Base-by-base conservation (phyloP, 176 grass and related monocot species). In the Puccinellia tenuiflora region DNA sequence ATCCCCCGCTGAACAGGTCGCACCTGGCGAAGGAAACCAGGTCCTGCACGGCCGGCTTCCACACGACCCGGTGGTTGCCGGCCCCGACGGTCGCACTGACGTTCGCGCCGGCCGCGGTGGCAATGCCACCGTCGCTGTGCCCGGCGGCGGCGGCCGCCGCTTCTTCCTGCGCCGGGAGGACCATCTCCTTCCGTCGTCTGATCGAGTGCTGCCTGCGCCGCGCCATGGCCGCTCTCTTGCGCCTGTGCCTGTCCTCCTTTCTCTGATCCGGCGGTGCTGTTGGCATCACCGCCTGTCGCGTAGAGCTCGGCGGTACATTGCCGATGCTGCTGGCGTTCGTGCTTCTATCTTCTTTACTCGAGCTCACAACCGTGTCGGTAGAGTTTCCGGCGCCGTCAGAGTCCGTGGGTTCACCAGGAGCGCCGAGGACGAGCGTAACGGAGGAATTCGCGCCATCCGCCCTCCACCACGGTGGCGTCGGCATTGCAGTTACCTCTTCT, bases 1-100 rank as follows among this genome's bases (percentile, higher is more conserved):
- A 99, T 40, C 84, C 63, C 12, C 96, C 93, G 69, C 60, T 68
- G 75, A 90, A 95, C 80, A 95, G 80, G 59, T 98, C 91, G 57
- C 96, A 95, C 33, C 62, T 59, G 33, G 80, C 75, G 61, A 91
- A 83, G 21, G 75, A 24, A 6, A 87, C 76, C 39, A 79, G 69
- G 80, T 83, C 70, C 4, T 76, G 67, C 80, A 75, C 56, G 55
- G 68, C 67, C 40, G 85, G 31, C 75, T 80, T 83, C 68, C 80
- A 80, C 59, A 75, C 76, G 6, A 90, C 7, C 12, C 71, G n/a
- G 84, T 60, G 73, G 67, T 75, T 10, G 28, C 77, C 89, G 11
- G n/a, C n/a, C 0, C 35, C 81, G 59, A 24, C 70, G 37, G 10
- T 22, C 25, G 28, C 4, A 71, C 24, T 54, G 88, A 63, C 7